A percentile compares a stretch with the other conserved stretches of the same genome.
These are phyloP conservation scores for Phellinidium pouzarii DNA, from an alignment of 1,284 basidiomycete species.

Conservation along the genomic window DNA sequence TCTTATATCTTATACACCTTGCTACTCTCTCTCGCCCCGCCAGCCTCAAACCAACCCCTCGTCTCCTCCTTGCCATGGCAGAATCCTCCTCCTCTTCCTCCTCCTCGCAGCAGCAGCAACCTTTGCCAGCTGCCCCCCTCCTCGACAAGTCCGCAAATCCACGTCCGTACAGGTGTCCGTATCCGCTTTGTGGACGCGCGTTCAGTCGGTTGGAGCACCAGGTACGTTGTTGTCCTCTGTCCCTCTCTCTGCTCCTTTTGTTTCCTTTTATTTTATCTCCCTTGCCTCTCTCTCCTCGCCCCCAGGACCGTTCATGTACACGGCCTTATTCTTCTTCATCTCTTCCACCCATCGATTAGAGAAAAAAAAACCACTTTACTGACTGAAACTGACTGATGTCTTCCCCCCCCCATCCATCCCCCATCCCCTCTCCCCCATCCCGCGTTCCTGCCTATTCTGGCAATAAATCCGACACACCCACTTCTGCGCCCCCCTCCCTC, in stretches of 20 bases:
- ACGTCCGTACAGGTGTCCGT: slow-evolving; percentile 93
- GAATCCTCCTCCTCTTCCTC: slow-evolving; percentile 1
- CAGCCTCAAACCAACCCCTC: background rate
- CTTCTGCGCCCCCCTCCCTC: background rate
- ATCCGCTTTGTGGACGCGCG: slow-evolving; percentile 82
- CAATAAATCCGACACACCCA: background rate
- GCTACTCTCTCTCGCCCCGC: background rate
- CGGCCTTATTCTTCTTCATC: slow-evolving; percentile 2
- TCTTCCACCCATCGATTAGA: slow-evolving; percentile 17
- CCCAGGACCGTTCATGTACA: background rate
- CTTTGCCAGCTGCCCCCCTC: slow-evolving; percentile 15
- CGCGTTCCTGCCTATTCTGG: slow-evolving; percentile 19
- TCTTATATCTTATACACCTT: background rate
- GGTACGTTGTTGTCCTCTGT: slow-evolving; percentile 40
- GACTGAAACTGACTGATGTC: no score
- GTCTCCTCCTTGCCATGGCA: background rate
- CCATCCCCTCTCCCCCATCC: slow-evolving; percentile 11
- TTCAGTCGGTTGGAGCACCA: slow-evolving; percentile 92
- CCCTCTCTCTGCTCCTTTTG: slow-evolving; percentile 12
- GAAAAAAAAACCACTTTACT: background rate
- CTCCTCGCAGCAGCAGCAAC: slow-evolving; percentile 9
- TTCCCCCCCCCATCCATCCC: no score
- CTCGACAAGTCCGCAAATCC: slow-evolving; percentile 47
- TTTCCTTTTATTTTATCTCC: background rate
- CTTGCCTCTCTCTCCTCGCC: background rate